phyloP scores from a whole-genome alignment of 1,284 basidiomycete genomes.

The Singerocomus rubriflavus region DNA sequence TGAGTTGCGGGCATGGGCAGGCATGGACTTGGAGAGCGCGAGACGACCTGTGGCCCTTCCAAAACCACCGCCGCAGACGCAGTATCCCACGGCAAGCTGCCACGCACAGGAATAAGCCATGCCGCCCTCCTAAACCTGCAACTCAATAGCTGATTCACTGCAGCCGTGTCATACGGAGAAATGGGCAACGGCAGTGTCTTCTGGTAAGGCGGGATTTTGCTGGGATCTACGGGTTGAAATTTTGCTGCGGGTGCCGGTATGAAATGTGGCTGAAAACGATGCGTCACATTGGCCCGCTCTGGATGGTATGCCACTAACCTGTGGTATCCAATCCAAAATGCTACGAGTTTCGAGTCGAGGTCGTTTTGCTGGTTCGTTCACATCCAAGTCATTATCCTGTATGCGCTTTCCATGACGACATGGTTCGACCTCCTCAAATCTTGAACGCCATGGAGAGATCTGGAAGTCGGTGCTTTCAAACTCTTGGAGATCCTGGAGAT shows the following conservation, averaged over 20 bases:
- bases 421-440: neutral
- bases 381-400: constrained; percentile 8
- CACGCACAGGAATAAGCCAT: constrained; percentile 66
- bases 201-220: constrained; percentile 24
- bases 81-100: constrained; percentile 48
- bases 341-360: constrained; percentile 15
- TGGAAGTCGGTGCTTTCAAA: constrained; percentile 35
- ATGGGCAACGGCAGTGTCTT: constrained; percentile 37
- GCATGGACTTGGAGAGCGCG: constrained; percentile 15
- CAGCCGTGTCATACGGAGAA: constrained; percentile 39
- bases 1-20: constrained; percentile 16
- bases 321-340: constrained; percentile 26
- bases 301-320: constrained; percentile 18
- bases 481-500: constrained; percentile 40
- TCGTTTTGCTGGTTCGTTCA: constrained; percentile 16
- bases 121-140: constrained; percentile 43
- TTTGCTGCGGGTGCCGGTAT: constrained; percentile 19
- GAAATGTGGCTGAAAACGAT: constrained; percentile 29
- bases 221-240: constrained; percentile 17
- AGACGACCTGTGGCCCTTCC: constrained; percentile 20
- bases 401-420: constrained; percentile 16
- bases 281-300: constrained; percentile 8
- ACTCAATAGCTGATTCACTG: constrained; percentile 25
- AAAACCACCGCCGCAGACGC: constrained; percentile 46
- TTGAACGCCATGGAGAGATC: neutral